A percentile compares a stretch with the other conserved stretches of the same genome.
Evolutionary conservation across 306 rosid genomes (phyloP).

Genomic region (Macrotyloma uniflorum): DNA sequence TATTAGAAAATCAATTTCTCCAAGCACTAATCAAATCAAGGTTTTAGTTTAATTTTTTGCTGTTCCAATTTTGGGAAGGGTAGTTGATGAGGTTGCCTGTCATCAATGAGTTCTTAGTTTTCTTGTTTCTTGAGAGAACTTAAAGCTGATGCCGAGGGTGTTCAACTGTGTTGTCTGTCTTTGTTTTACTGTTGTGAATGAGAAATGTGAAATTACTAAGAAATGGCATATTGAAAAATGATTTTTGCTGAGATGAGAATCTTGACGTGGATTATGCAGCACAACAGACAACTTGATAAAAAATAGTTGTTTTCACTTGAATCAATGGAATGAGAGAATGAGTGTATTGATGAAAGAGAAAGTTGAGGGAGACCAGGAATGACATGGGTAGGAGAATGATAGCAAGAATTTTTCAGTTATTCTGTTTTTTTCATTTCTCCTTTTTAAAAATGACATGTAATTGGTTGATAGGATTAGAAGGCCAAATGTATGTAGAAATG

Average conservation of each 20-base stretch:
- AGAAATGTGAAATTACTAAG: background rate
- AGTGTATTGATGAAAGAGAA: background rate
- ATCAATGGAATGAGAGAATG: background rate
- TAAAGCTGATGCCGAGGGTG: background rate
- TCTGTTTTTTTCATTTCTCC: background rate
- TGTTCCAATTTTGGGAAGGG: background rate
- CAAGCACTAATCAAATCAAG: background rate
- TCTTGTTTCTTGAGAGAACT: background rate
- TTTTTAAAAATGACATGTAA: background rate
- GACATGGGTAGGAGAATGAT: background rate
- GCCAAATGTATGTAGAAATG: background rate
- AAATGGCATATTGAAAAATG: background rate
- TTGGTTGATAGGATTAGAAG: background rate
- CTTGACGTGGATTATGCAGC: background rate
- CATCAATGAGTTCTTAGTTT: background rate
- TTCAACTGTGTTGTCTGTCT: background rate
- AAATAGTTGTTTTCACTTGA: background rate
- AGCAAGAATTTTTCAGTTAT: background rate
- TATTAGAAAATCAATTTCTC: slow-evolving; percentile 1
- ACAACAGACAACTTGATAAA: slow-evolving; percentile 6
- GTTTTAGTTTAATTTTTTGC: background rate
- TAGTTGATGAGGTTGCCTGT: background rate
- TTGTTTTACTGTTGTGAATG: background rate
- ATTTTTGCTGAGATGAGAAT: background rate
- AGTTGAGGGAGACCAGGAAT: background rate